Percentiles rank a stretch among this genome's conserved stretches.
phyloP scores from a whole-genome alignment of 306 rosid genomes.

The Vachellia collinsii region DNA sequence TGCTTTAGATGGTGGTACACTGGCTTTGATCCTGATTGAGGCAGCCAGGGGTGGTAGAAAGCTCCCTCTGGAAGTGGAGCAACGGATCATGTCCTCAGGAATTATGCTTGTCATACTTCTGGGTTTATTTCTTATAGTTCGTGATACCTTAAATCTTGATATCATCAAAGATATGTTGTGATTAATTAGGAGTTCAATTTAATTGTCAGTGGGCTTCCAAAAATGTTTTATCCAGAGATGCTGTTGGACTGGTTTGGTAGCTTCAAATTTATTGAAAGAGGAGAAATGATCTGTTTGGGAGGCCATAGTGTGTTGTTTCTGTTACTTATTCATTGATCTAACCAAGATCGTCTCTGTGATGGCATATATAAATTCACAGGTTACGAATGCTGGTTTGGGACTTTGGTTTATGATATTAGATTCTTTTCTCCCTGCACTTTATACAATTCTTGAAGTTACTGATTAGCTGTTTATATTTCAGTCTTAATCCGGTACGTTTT shows the following conservation, averaged over 20 bases:
- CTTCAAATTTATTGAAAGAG: constrained; percentile 7
- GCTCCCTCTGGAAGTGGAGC: constrained; percentile 90
- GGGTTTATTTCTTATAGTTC: constrained; percentile 79
- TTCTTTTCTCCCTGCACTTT: constrained; percentile 26
- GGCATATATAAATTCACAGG: constrained; percentile 38
- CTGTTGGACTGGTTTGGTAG: constrained; percentile 34
- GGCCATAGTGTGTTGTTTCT: constrained; percentile 33
- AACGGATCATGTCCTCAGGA: constrained; percentile 91
- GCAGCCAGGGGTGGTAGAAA: constrained; percentile 92
- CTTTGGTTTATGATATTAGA: constrained; percentile 29
- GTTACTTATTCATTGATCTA: constrained; percentile 44
- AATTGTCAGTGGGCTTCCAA: constrained; percentile 26
- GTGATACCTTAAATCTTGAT: constrained; percentile 93
- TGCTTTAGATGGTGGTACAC: constrained; percentile 73
- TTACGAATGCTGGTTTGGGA: constrained; percentile 34
- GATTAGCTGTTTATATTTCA: not conserved
- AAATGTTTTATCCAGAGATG: constrained; percentile 39
- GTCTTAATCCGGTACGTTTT: not conserved
- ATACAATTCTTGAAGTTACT: constrained; percentile 30
- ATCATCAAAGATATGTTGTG: constrained; percentile 74
- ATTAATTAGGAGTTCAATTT: not conserved
- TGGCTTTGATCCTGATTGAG: constrained; percentile 71
- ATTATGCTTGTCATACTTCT: constrained; percentile 76
- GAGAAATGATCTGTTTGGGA: constrained; percentile 27
- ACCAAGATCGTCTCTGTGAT: constrained; percentile 42